A percentile compares a stretch with the other conserved stretches of the same genome.
phyloP scores from a whole-genome alignment of 129 eudicot genomes.

The Logfia minima region DNA sequence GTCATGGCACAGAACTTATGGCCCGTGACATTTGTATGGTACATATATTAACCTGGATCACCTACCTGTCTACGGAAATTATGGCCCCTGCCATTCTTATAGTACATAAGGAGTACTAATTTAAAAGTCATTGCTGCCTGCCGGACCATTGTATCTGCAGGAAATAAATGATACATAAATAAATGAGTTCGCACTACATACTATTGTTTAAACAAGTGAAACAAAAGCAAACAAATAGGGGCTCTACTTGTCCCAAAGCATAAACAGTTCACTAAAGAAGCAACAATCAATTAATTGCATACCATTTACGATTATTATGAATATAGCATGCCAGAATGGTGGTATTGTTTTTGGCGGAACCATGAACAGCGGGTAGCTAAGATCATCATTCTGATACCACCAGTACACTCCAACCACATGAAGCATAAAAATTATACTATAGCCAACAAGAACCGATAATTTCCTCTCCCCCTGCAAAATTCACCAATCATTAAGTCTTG shows the following conservation, averaged over 20 bases:
- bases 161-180: constrained; percentile 17
- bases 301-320: constrained; percentile 76
- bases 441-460: constrained; percentile 59
- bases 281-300: constrained; percentile 27
- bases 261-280: background rate
- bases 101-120: constrained; percentile 62
- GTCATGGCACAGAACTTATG: constrained; percentile 16
- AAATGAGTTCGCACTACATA: background rate
- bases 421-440: constrained; percentile 49
- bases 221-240: background rate
- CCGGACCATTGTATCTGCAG: constrained; percentile 75
- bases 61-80: constrained; percentile 80
- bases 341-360: constrained; percentile 81
- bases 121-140: constrained; percentile 75
- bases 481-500: constrained; percentile 3
- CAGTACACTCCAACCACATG: constrained; percentile 71
- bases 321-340: constrained; percentile 85
- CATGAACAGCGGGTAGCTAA: constrained; percentile 64
- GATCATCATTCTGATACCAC: constrained; percentile 71
- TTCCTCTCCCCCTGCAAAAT: constrained; percentile 73
- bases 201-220: background rate
- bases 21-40: background rate
- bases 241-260: constrained; percentile 4
- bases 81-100: constrained; percentile 75
- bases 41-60: constrained; percentile 7